Base-by-base conservation (phyloP, 1,284 basidiomycete species). In the Agaricales sp. region DNA sequence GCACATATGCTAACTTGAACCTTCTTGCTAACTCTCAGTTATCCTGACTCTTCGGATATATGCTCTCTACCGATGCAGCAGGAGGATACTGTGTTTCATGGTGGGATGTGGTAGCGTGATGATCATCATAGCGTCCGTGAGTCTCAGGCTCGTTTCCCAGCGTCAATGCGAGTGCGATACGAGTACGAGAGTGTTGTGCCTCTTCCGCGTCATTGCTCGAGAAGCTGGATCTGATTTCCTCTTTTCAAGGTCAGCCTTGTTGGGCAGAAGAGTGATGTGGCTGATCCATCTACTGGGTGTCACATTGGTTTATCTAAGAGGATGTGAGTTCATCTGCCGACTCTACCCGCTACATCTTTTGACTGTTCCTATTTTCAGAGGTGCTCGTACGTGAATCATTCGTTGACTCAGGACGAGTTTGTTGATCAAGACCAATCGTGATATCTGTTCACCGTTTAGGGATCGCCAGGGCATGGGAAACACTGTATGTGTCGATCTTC, bases 391-490 rank as follows among this genome's bases (percentile, higher is more conserved):
- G n/a, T n/a, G n/a, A n/a, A n/a, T n/a, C n/a, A n/a, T n/a, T n/a
- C n/a, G n/a, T n/a, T n/a, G n/a, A n/a, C n/a, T n/a, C n/a, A n/a
- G n/a, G n/a, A n/a, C n/a, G n/a, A n/a, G n/a, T n/a, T n/a, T n/a
- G n/a, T n/a, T n/a, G n/a, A n/a, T n/a, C n/a, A n/a, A n/a, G n/a
- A n/a, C n/a, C n/a, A n/a, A n/a, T n/a, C n/a, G n/a, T n/a, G n/a
- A n/a, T n/a, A n/a, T n/a, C n/a, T n/a, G n/a, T n/a, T n/a, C n/a
- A n/a, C n/a, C n/a, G n/a, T n/a, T n/a, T 45, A 70, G 68, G 59
- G 24, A 49, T 67, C 20, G 68, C 68, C 2, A 58, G 56, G 2
- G 61, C 67, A n/a, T 73, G 70, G 70, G 67, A 69, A 53, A 63
- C 67, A 1, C 58, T 71, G 30, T 35, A 35, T n/a, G 30, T 35